Base-by-base conservation (phyloP, 257 asterid species). In the Petunia axillaris region DNA sequence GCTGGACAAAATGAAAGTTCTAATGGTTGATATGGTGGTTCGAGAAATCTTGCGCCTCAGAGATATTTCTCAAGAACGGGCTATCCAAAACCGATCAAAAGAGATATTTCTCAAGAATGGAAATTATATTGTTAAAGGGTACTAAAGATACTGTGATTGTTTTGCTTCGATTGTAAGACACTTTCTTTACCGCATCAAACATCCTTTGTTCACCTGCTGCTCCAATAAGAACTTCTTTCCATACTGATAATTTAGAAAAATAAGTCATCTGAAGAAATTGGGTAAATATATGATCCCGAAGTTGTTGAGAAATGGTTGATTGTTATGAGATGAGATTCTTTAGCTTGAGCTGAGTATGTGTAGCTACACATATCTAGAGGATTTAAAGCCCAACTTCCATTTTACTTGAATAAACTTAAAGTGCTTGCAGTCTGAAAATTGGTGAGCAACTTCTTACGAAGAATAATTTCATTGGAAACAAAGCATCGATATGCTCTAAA, bases 11-110 rank as follows among this genome's bases (percentile, higher is more conserved):
- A 48, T 50, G 77, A 71, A 10, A 71, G 10, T 71, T 16, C 43
- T 70, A 38, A 70, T 70, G 57, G 60, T 71, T 71, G 44, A 71
- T 48, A 35, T 71, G 77, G 10, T 71, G 43, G 43, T 48, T 71
- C 11, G 60, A 46, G 77, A 59, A 48, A 48, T 48, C 77, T 48
- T 35, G 11, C 10, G 10, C 35, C 43, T 4, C 59, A 44, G 10
- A 46, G 10, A 46, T 70, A 46, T 70, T 70, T 25, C 25, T 25
- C 25, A 25, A 25, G 25, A 25, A 25, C 25, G 25, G 25, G 25
- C 25, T 25, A 25, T 25, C 25, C 25, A 25, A 25, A 25, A 25
- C 25, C 25, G 25, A 25, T 25, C 25, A 25, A 25, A 25, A 25
- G 25, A 25, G 25, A 25, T 25, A 25, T 25, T 25, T 46, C 57